These are phyloP conservation scores for Nicotiana noctiflora DNA, from an alignment of 257 asterid species.

Conservation along the genomic window DNA sequence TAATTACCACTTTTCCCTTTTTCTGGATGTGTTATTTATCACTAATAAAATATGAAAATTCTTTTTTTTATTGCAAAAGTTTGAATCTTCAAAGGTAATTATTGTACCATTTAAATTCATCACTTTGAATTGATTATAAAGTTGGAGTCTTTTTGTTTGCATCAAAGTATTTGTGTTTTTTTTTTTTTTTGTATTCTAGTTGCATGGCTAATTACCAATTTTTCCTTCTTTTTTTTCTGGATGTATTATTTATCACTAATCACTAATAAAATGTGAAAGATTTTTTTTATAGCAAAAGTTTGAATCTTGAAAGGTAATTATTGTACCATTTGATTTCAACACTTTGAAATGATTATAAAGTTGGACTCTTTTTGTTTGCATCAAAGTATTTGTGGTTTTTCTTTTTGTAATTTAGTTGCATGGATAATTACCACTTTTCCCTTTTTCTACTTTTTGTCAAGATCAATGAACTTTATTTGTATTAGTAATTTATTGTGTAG, in stretches of 20 bases:
- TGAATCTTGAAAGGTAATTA: not conserved
- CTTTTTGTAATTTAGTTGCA: constrained; percentile 36
- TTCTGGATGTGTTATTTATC: not conserved
- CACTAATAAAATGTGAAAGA: not conserved
- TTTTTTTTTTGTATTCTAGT: constrained; percentile 29
- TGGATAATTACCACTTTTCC: constrained; percentile 6
- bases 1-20: not conserved
- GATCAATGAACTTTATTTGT: constrained; percentile 16
- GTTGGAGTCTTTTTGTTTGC: constrained; percentile 31
- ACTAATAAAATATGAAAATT: not conserved
- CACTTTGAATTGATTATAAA: constrained; percentile 20
- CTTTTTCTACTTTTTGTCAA: constrained; percentile 11
- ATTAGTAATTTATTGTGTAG: constrained; percentile 15
- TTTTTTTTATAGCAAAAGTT: not conserved
- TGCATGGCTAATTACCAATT: constrained; percentile 15
- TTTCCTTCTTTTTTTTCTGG: not conserved
- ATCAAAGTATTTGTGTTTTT: constrained; percentile 29
- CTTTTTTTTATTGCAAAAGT: not conserved
- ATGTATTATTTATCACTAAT: not conserved
- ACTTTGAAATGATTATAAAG: constrained; percentile 20
- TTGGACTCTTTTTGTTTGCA: constrained; percentile 29
- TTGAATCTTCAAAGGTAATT: constrained; percentile 1
- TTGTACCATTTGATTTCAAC: not conserved
- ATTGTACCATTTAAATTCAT: not conserved
- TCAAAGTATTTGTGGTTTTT: constrained; percentile 28